Conservation (phyloP, 805 yeast species). For the Tetrapisispora arboricola region DNA sequence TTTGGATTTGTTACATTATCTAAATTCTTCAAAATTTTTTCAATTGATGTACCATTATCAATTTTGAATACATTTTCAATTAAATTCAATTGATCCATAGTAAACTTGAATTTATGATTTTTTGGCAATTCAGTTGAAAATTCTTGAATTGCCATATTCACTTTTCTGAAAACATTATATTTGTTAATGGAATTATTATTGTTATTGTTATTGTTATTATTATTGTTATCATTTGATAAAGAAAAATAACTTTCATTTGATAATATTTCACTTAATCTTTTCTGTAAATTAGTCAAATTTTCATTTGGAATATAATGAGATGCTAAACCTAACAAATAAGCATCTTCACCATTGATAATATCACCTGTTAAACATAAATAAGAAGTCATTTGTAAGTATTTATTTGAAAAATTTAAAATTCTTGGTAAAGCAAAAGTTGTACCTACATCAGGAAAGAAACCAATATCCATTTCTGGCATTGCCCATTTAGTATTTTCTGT, state of each 20-base stretch:
- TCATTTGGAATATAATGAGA: conserved; percentile 77
- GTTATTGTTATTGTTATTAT: conserved; percentile 7
- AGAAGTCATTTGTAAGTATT: conserved; percentile 70
- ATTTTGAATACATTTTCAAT: conserved; percentile 62
- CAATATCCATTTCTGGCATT: conserved; percentile 97
- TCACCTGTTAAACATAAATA: conserved; percentile 84
- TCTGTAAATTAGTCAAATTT: conserved; percentile 50
- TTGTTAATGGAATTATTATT: too few species aligned
- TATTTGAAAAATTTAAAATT: conserved; percentile 32
- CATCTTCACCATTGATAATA: conserved; percentile 64
- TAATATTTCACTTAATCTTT: conserved; percentile 55
- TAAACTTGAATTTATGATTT: conserved; percentile 48
- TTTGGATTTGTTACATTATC: conserved; percentile 38
- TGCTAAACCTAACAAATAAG: conserved; percentile 75
- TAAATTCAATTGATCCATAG: conserved; percentile 44
- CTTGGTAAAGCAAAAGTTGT: conserved; percentile 81
- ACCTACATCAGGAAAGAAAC: conserved; percentile 94
- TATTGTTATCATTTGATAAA: background rate
- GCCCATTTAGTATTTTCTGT: conserved; percentile 86
- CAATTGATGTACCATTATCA: conserved; percentile 32
- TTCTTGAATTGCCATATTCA: conserved; percentile 70
- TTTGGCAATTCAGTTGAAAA: conserved; percentile 59
- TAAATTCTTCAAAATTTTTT: conserved; percentile 46
- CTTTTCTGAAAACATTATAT: conserved; percentile 31
- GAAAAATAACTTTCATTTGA: conserved; percentile 9